These are phyloP conservation scores for Dichotomopilus funicola DNA, from an alignment of 2,329 filamentous ascomycete species.

Conservation along the genomic window DNA sequence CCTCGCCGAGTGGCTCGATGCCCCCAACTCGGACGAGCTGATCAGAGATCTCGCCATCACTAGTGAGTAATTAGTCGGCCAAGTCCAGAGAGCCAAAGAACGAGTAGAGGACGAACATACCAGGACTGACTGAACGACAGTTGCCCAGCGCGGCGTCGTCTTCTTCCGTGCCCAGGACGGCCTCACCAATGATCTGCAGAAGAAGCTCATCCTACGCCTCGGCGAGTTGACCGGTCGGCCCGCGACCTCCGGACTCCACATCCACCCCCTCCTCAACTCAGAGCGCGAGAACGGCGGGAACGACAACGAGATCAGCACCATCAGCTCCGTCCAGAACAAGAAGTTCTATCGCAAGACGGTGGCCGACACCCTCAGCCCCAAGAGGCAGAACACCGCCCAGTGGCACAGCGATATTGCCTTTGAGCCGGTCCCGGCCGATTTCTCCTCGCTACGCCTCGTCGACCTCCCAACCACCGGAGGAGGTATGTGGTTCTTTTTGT, in stretches of 20 bases:
- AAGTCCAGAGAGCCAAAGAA: no score
- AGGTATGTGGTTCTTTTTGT: conserved; percentile 21
- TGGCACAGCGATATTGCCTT: conserved; percentile 52
- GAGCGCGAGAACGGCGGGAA: conserved; percentile 44
- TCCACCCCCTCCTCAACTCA: conserved; percentile 53
- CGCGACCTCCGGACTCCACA: conserved; percentile 49
- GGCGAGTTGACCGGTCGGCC: conserved; percentile 56
- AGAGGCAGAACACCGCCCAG: conserved; percentile 31
- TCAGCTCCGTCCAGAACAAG: conserved; percentile 45
- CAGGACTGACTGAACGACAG: conserved; percentile 28
- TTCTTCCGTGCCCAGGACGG: conserved; percentile 57
- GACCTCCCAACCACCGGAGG: conserved; percentile 36
- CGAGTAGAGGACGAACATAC: no score
- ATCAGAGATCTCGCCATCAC: conserved; percentile 62
- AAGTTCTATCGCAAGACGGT: conserved; percentile 29
- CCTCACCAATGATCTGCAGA: conserved; percentile 52
- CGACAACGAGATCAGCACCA: conserved; percentile 54
- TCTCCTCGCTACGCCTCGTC: conserved; percentile 46
- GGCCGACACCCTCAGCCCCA: conserved; percentile 26
- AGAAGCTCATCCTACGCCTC: conserved; percentile 51
- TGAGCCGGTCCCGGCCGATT: conserved; percentile 47
- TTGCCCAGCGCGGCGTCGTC: conserved; percentile 57
- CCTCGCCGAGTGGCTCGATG: conserved; percentile 54
- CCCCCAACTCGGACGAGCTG: conserved; percentile 55
- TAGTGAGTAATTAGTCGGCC: conserved; percentile 35